A percentile compares a stretch with the other conserved stretches of the same genome.
Conservation (phyloP, 768 basidiomycete species). For the Pleurotus platypus region DNA sequence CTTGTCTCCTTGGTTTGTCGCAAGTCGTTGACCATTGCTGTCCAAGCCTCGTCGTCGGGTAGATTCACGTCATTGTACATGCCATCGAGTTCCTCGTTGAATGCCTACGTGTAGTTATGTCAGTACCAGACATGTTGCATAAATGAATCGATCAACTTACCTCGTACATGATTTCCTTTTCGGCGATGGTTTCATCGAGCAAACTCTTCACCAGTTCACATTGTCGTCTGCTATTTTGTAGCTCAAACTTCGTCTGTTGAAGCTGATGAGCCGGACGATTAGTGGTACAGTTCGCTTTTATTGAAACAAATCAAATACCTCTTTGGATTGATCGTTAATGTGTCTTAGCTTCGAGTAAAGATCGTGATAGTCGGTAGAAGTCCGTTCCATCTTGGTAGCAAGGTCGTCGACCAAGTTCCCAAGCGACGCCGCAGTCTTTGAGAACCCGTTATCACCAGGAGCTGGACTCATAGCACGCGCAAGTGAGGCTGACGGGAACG, state of each 20-base stretch:
- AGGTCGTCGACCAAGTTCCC: slow-evolving; percentile 54
- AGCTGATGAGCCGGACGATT: slow-evolving; percentile 35
- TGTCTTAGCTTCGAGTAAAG: slow-evolving; percentile 48
- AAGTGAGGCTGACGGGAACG: slow-evolving; percentile 24
- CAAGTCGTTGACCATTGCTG: slow-evolving; percentile 72
- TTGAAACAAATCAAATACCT: slow-evolving; percentile 37
- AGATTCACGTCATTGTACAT: slow-evolving; percentile 87
- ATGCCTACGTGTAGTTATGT: slow-evolving; percentile 52
- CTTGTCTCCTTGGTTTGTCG: slow-evolving; percentile 70
- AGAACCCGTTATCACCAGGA: background rate
- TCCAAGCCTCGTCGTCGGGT: slow-evolving; percentile 81
- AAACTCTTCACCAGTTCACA: slow-evolving; percentile 78
- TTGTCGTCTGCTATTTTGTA: slow-evolving; percentile 68
- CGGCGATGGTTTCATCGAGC: slow-evolving; percentile 71
- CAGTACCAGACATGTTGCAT: background rate
- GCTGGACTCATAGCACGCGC: slow-evolving; percentile 16
- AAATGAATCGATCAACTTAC: slow-evolving; percentile 33
- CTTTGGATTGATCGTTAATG: slow-evolving; percentile 48
- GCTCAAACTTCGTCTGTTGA: slow-evolving; percentile 57
- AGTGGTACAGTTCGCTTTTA: background rate
- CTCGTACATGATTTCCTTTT: slow-evolving; percentile 94
- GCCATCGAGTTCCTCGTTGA: slow-evolving; percentile 90
- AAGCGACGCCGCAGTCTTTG: slow-evolving; percentile 35
- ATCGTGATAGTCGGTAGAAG: slow-evolving; percentile 50
- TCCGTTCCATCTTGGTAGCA: slow-evolving; percentile 52